These are phyloP conservation scores for Leishmania guyanensis DNA, from an alignment of 208 protist genomes.

Conservation along the genomic window DNA sequence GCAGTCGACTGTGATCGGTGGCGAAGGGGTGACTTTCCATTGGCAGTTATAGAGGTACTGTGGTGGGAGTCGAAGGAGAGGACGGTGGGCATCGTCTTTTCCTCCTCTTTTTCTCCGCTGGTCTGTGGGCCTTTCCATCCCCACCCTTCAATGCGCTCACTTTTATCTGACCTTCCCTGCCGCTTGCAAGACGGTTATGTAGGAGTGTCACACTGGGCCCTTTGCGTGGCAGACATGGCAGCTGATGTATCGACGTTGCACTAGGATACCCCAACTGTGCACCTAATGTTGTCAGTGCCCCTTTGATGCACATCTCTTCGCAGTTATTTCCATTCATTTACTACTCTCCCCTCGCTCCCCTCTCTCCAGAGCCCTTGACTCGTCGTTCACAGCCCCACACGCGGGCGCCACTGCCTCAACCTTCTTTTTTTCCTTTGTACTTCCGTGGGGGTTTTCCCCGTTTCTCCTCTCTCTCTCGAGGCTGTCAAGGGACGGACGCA, in stretches of 20 bases:
- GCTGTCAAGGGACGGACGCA: neutral
- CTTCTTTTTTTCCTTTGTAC: neutral
- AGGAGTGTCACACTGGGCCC: neutral
- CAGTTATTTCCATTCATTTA: neutral
- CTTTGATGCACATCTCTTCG: neutral
- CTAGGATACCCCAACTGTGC: neutral
- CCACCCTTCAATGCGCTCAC: neutral
- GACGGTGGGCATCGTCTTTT: neutral
- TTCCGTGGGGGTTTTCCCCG: neutral
- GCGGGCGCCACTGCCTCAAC: neutral
- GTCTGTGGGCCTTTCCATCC: neutral
- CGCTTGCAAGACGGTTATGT: neutral
- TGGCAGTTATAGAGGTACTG: neutral
- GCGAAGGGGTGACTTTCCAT: neutral
- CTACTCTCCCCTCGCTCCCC: neutral
- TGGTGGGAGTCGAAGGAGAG: neutral
- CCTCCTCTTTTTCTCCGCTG: neutral
- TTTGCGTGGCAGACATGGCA: neutral
- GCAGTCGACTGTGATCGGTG: neutral
- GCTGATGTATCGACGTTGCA: neutral
- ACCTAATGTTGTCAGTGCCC: neutral
- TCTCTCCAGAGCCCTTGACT: neutral
- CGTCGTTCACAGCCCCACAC: neutral
- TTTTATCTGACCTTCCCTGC: neutral
- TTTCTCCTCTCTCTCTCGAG: neutral